A percentile compares a stretch with the other conserved stretches of the same genome.
Evolutionary conservation across 2,329 filamentous ascomycete genomes (phyloP).

Genomic region (Cadophora malorum): DNA sequence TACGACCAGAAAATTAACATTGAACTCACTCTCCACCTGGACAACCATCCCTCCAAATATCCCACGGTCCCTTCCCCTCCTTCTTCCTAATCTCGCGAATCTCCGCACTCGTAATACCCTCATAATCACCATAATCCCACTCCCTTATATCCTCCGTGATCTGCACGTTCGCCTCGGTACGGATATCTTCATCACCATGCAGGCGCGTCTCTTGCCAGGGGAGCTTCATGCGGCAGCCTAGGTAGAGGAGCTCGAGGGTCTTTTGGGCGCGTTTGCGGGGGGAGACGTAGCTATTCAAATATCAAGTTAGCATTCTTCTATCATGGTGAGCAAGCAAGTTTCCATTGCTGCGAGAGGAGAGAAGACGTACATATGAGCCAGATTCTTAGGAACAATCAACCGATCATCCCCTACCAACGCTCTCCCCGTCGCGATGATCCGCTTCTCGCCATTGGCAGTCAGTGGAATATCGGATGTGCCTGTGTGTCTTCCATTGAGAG

Average conservation of each 20-base stretch:
- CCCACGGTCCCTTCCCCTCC: constrained; percentile 68
- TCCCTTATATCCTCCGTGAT: constrained; percentile 72
- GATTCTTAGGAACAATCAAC: constrained; percentile 80
- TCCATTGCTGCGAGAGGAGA: background rate
- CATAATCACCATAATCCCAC: constrained; percentile 86
- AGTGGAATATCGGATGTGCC: constrained; percentile 85
- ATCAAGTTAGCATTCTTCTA: background rate
- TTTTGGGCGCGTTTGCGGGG: constrained; percentile 83
- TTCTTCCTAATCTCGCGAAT: constrained; percentile 65
- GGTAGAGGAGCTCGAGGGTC: constrained; percentile 86
- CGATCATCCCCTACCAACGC: constrained; percentile 85
- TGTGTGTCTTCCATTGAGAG: constrained; percentile 83
- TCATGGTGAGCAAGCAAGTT: background rate
- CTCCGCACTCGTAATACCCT: constrained; percentile 76
- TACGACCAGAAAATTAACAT: too few species aligned
- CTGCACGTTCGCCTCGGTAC: constrained; percentile 66
- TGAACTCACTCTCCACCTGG: constrained; percentile 83
- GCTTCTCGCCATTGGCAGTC: constrained; percentile 80
- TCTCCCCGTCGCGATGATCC: constrained; percentile 76
- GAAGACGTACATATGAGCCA: constrained; percentile 76
- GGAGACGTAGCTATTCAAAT: constrained; percentile 72
- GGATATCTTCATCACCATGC: constrained; percentile 47
- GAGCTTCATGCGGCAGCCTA: constrained; percentile 71
- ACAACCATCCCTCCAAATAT: constrained; percentile 91
- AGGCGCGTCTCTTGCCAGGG: constrained; percentile 69